Base-by-base conservation (phyloP, 2,329 filamentous ascomycete species). In the Lachnellula suecica region DNA sequence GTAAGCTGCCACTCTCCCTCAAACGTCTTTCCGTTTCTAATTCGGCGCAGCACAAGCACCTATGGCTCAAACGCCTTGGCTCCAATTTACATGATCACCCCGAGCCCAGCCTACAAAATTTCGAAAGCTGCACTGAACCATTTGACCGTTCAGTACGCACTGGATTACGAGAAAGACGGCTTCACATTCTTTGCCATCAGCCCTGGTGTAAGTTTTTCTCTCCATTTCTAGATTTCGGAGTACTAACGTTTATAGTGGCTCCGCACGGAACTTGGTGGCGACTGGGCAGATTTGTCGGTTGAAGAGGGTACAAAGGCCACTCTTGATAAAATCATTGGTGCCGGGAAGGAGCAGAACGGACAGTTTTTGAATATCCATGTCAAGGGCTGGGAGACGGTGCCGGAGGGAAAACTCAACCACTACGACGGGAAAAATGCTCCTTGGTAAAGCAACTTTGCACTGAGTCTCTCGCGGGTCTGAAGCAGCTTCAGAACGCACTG, bases 81-180 rank as follows among this genome's bases (percentile, higher is more conserved):
- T 1, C 31, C 22, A 63, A 65, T 1, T 72, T 77, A 27, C 52
- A 77, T 8, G 69, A 71, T 2, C 59, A 74, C 62, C 13, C 66
- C 68, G 0, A 40, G 55, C 0, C 72, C 72, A 1, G 67, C 70
- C 1, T 74, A 74, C 67, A 70, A 75, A 53, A 68, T 78, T 56
- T 70, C 72, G 15, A 79, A 79, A 55, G 70, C 76, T 0, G 75
- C 75, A 0, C 50, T 78, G 54, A 76, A 77, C 53, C 72, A 73
- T 65, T 59, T 79, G 31, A 79, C 74, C 1, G 67, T 72, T 0
- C 74, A 75, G 53, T 77, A 72, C 43, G 68, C 73, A 0, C 46
- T 66, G 5, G 60, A 66, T 0, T 69, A 70, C 40, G 67, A 56
- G 2, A 54, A 69, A 5, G 66, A 73, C 23, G 74, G 73, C 1